Conservation (phyloP, 768 basidiomycete genomes). For the Psilocybe sp. region DNA sequence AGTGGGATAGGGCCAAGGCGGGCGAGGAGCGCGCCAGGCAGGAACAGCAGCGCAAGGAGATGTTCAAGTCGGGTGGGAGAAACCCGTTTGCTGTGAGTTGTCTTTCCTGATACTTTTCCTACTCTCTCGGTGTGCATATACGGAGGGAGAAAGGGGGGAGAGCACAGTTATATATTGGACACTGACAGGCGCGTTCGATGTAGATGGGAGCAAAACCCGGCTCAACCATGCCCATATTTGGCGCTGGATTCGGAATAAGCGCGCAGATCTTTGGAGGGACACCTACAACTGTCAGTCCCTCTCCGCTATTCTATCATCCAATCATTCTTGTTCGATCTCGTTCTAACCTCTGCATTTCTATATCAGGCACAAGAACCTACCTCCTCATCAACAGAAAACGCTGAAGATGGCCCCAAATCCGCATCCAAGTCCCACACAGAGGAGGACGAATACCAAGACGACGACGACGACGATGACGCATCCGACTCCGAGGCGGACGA, state of each 20-base stretch:
- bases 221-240: constrained; percentile 28
- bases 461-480: constrained; percentile 40
- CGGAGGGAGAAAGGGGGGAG: no score
- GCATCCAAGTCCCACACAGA: constrained; percentile 13
- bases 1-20: constrained; percentile 34
- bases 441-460: constrained; percentile 27
- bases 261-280: constrained; percentile 61
- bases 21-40: constrained; percentile 21
- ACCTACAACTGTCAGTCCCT: constrained; percentile 1
- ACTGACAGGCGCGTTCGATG: no score
- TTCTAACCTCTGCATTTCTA: no score
- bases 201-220: constrained; percentile 14
- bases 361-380: no score
- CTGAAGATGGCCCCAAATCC: background rate
- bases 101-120: no score
- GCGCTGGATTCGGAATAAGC: constrained; percentile 39
- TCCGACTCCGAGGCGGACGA: no score
- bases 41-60: constrained; percentile 11
- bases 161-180: no score
- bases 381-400: background rate
- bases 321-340: no score
- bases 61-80: constrained; percentile 3
- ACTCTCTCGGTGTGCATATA: no score
- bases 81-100: constrained; percentile 25
- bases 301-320: no score